A percentile compares a stretch with the other conserved stretches of the same genome.
Conservation (phyloP, 2,329 filamentous ascomycete species). For the Botrytis deweyae region DNA sequence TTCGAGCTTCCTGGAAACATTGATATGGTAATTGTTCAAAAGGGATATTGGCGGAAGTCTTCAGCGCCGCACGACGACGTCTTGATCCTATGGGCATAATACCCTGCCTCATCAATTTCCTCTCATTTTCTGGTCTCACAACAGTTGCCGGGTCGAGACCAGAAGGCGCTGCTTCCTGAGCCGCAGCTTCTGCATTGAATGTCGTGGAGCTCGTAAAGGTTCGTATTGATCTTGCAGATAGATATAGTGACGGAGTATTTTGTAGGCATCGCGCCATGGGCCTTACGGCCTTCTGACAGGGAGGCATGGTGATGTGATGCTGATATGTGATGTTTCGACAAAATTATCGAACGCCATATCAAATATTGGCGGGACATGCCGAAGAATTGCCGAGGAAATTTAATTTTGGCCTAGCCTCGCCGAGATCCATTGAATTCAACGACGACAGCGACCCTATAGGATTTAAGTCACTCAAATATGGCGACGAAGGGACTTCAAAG, state of each 20-base stretch:
- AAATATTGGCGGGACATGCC: constrained; percentile 27
- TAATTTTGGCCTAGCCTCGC: constrained; percentile 28
- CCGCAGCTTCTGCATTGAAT: constrained; percentile 40
- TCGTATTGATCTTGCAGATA: constrained; percentile 33
- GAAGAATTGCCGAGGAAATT: constrained; percentile 35
- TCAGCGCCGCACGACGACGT: constrained; percentile 73
- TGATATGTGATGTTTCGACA: constrained; percentile 27
- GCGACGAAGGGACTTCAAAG: constrained; percentile 38
- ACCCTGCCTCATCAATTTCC: constrained; percentile 65
- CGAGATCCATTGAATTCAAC: constrained; percentile 19
- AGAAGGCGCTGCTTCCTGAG: constrained; percentile 40
- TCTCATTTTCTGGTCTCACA: constrained; percentile 61
- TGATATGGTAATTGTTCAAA: constrained; percentile 96
- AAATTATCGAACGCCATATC: constrained; percentile 33
- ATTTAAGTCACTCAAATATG: constrained; percentile 33
- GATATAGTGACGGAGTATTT: constrained; percentile 39
- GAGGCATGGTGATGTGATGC: constrained; percentile 50
- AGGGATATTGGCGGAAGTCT: constrained; percentile 63
- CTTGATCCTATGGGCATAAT: constrained; percentile 78
- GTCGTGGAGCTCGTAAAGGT: constrained; percentile 40
- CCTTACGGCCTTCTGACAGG: constrained; percentile 57
- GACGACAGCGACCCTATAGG: constrained; percentile 25
- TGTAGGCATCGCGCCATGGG: constrained; percentile 56
- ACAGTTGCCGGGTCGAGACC: constrained; percentile 68
- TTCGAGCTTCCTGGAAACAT: constrained; percentile 94